Evolutionary conservation across 176 grass and related monocot genomes (phyloP).

Genomic region (Triticum urartu): DNA sequence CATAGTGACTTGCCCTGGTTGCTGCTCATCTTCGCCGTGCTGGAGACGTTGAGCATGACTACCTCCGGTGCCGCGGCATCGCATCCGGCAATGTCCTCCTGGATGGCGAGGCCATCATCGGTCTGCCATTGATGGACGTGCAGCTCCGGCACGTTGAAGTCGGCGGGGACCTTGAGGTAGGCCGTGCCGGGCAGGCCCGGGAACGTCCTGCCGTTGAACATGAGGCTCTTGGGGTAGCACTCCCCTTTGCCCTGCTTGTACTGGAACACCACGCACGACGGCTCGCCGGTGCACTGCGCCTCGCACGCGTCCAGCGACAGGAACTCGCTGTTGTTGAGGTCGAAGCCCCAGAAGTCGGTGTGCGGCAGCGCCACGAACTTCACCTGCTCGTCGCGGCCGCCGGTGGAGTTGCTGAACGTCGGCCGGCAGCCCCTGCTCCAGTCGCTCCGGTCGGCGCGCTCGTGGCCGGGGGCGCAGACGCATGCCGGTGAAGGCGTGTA

Average conservation of each 20-base stretch:
- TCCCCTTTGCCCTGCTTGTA: slow-evolving; percentile 28
- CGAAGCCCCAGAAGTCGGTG: slow-evolving; percentile 61
- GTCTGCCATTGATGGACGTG: slow-evolving; percentile 38
- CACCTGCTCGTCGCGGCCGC: background rate
- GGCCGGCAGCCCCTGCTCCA: slow-evolving; percentile 42
- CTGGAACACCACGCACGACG: slow-evolving; percentile 50
- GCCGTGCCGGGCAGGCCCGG: slow-evolving; percentile 37
- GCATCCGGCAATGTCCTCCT: background rate
- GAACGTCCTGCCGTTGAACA: slow-evolving; percentile 54
- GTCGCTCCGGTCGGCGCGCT: slow-evolving; percentile 28
- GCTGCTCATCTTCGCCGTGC: background rate
- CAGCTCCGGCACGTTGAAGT: slow-evolving; percentile 2
- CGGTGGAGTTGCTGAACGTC: background rate
- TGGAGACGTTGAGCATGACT: background rate
- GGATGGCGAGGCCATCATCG: background rate
- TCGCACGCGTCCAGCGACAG: slow-evolving; percentile 24
- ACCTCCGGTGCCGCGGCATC: background rate
- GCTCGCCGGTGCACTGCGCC: slow-evolving; percentile 17
- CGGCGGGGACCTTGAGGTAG: slow-evolving; percentile 49
- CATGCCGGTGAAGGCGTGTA: slow-evolving; percentile 25
- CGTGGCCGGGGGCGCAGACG: slow-evolving; percentile 40
- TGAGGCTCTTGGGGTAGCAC: slow-evolving; percentile 54
- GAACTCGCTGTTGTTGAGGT: slow-evolving; percentile 37
- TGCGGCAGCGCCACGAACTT: slow-evolving; percentile 48
- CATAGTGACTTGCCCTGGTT: slow-evolving; percentile 10